Conservation (phyloP, 2,329 filamentous ascomycete species). For the Arachnopeziza araneosa region DNA sequence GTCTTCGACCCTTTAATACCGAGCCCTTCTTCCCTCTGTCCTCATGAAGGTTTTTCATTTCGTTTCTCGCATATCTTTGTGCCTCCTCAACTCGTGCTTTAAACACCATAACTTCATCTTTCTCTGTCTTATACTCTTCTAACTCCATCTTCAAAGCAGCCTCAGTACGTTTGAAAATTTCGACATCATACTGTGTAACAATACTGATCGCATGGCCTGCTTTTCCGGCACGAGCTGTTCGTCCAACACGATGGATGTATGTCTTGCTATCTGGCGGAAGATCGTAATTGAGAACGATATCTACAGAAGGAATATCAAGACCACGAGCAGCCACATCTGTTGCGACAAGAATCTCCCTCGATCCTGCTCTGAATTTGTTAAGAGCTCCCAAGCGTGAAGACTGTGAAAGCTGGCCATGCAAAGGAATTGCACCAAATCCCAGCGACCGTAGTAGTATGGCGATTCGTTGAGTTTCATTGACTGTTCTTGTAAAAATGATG, state of each 20-base stretch:
- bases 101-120: slow-evolving; percentile 83
- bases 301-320: slow-evolving; percentile 88
- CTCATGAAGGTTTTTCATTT: slow-evolving; percentile 78
- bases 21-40: slow-evolving; percentile 48
- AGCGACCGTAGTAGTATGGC: slow-evolving; percentile 77
- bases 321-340: slow-evolving; percentile 93
- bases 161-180: slow-evolving; percentile 77
- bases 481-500: slow-evolving; percentile 89
- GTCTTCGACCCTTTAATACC: slow-evolving; percentile 46
- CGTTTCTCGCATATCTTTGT: slow-evolving; percentile 68
- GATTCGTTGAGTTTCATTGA: slow-evolving; percentile 83
- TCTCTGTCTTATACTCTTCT: slow-evolving; percentile 60
- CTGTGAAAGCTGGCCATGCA: slow-evolving; percentile 90
- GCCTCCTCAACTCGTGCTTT: slow-evolving; percentile 74
- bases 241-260: slow-evolving; percentile 83
- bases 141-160: slow-evolving; percentile 74
- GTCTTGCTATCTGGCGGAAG: slow-evolving; percentile 82
- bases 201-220: slow-evolving; percentile 75
- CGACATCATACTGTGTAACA: slow-evolving; percentile 82
- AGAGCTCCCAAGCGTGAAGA: slow-evolving; percentile 80
- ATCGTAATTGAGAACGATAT: slow-evolving; percentile 81
- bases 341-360: slow-evolving; percentile 81
- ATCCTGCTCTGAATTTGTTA: slow-evolving; percentile 79
- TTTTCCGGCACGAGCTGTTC: slow-evolving; percentile 82
- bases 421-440: slow-evolving; percentile 83